These are phyloP conservation scores for Candida sanyaensis DNA, from an alignment of 1,139 yeast genomes.

Conservation along the genomic window DNA sequence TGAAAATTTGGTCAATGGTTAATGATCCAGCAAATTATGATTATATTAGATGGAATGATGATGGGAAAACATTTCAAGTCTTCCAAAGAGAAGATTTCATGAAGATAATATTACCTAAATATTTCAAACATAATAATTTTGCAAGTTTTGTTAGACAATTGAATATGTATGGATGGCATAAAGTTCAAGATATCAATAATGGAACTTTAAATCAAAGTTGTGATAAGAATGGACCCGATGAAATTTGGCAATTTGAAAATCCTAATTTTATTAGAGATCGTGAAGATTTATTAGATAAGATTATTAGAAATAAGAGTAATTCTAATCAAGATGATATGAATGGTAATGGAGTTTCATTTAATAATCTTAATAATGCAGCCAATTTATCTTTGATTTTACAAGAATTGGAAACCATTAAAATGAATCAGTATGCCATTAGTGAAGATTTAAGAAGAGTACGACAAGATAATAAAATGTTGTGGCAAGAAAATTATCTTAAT, in stretches of 20 bases:
- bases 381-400: constrained; percentile 60
- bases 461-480: constrained; percentile 83
- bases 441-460: constrained; percentile 83
- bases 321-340: constrained; percentile 36
- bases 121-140: constrained; percentile 91
- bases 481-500: constrained; percentile 85
- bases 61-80: constrained; percentile 85
- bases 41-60: constrained; percentile 80
- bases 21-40: constrained; percentile 72
- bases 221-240: constrained; percentile 48
- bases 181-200: constrained; percentile 75
- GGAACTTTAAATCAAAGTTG: constrained; percentile 59
- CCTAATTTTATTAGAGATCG: constrained; percentile 74
- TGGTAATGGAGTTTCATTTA: constrained; percentile 4
- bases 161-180: constrained; percentile 98
- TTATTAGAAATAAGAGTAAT: constrained; percentile 50
- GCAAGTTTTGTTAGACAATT: constrained; percentile 94
- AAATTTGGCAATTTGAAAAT: constrained; percentile 75
- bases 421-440: constrained; percentile 76
- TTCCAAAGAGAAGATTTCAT: constrained; percentile 85
- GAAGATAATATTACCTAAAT: constrained; percentile 79
- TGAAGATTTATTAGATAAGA: constrained; percentile 74
- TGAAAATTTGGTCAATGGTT: constrained; percentile 94
- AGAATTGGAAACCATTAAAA: constrained; percentile 76
- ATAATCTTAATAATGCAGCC: constrained; percentile 20